Evolutionary conservation across 2,329 filamentous ascomycete species (phyloP).

Genomic region (Aspergillus sp.): DNA sequence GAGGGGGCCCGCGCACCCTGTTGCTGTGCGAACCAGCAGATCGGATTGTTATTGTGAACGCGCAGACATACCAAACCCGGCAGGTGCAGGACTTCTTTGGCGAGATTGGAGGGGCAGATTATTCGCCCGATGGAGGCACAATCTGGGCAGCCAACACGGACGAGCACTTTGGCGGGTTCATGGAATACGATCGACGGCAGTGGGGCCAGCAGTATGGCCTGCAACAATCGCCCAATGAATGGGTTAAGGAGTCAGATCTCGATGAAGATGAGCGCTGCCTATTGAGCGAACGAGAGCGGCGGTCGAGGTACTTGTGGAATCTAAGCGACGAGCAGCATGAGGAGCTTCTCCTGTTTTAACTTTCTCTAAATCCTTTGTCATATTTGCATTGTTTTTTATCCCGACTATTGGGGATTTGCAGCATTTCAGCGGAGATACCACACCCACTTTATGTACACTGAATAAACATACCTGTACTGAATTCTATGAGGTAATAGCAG

Average conservation of each 20-base stretch:
- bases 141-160: conserved; percentile 48
- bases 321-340: conserved; percentile 36
- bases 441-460: background rate
- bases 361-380: background rate
- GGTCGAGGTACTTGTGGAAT: conserved; percentile 33
- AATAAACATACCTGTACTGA: background rate
- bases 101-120: conserved; percentile 46
- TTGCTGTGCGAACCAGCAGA: conserved; percentile 46
- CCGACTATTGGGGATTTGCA: conserved; percentile 6
- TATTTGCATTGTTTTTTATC: background rate
- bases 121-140: conserved; percentile 39
- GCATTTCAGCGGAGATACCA: conserved; percentile 13
- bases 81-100: conserved; percentile 49
- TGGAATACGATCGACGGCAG: conserved; percentile 43
- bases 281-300: conserved; percentile 33
- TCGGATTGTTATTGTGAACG: conserved; percentile 45
- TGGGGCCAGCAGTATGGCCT: conserved; percentile 38
- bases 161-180: conserved; percentile 44
- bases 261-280: conserved; percentile 37
- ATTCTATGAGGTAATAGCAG: background rate
- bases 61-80: conserved; percentile 41
- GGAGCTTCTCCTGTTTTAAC: conserved; percentile 24
- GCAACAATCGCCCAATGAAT: conserved; percentile 38
- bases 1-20: conserved; percentile 43
- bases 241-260: conserved; percentile 34